These are phyloP conservation scores for Hamigera avellanea DNA, from an alignment of 495 filamentous ascomycete genomes.

Conservation along the genomic window DNA sequence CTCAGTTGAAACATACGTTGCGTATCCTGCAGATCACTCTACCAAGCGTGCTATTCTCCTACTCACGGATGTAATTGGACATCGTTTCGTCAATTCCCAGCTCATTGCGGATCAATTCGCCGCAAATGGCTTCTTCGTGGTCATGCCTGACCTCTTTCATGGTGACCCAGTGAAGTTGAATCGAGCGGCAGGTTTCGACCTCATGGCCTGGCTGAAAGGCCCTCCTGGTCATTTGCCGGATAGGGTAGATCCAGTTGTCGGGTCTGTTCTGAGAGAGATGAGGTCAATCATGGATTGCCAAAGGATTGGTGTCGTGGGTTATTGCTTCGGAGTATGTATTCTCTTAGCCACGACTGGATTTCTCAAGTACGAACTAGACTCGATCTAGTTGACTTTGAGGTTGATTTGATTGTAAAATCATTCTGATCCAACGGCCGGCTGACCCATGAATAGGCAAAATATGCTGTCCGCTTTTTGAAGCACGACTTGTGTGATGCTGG, in stretches of 20 bases:
- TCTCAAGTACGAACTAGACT: too few relatives aligned
- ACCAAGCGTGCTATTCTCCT: constrained; percentile 23
- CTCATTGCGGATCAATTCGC: constrained; percentile 61
- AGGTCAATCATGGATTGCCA: constrained; percentile 38
- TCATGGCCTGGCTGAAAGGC: constrained; percentile 16
- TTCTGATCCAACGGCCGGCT: too few relatives aligned
- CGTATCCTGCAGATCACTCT: too few relatives aligned
- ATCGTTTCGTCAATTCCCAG: constrained; percentile 23
- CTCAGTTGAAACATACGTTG: too few relatives aligned
- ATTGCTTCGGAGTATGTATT: constrained; percentile 89
- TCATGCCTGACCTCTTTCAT: constrained; percentile 47
- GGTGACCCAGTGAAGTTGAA: constrained; percentile 22
- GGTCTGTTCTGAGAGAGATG: too few relatives aligned
- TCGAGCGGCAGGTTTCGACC: constrained; percentile 13
- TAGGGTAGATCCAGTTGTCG: constrained; percentile 52
- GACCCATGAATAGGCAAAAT: too few relatives aligned
- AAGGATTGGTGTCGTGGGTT: constrained; percentile 58
- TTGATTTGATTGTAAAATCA: too few relatives aligned
- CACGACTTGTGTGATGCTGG: constrained; percentile 40
- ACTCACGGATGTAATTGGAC: constrained; percentile 23
- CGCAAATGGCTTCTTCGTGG: constrained; percentile 61
- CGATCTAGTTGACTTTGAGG: too few relatives aligned
- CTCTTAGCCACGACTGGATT: too few relatives aligned
- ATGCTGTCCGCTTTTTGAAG: constrained; percentile 31
- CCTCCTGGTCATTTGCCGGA: constrained; percentile 51